Conservation (phyloP, 306 rosid species). For the Sesbania bispinosa region DNA sequence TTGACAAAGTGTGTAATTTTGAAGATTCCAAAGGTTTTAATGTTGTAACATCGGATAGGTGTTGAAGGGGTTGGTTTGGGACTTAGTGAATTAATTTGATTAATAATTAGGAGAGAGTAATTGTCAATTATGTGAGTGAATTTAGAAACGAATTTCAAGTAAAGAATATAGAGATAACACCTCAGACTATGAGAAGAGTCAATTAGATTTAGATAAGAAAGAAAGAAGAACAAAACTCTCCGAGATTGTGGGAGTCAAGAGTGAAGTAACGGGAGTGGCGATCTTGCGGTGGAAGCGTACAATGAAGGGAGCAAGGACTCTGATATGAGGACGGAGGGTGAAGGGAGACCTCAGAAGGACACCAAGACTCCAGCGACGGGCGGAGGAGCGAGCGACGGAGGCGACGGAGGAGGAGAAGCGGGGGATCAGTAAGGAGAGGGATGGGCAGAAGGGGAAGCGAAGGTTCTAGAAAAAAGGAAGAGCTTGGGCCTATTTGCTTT, state of each 20-base stretch:
- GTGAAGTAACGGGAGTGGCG: slow-evolving; percentile 57
- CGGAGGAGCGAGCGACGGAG: slow-evolving; percentile 33
- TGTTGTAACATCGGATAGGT: no score
- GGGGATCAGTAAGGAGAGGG: slow-evolving; percentile 34
- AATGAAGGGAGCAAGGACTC: slow-evolving; percentile 55
- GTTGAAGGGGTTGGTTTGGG: no score
- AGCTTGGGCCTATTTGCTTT: slow-evolving; percentile 59
- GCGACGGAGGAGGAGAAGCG: slow-evolving; percentile 41
- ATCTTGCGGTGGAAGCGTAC: slow-evolving; percentile 60
- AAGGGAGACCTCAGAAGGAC: slow-evolving; percentile 56
- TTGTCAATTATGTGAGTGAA: no score
- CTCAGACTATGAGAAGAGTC: no score
- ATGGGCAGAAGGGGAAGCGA: slow-evolving; percentile 25
- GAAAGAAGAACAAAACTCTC: background rate
- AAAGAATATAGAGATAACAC: no score
- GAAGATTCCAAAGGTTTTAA: no score
- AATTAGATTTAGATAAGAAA: no score
- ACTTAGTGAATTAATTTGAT: no score
- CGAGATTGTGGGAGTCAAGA: slow-evolving; percentile 32
- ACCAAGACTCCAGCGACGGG: slow-evolving; percentile 74
- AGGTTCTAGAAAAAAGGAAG: slow-evolving; percentile 42
- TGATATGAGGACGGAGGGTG: slow-evolving; percentile 65
- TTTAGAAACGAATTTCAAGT: no score
- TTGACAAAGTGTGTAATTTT: no score
- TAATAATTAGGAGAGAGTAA: no score